Evolutionary conservation across 345 rosid species (phyloP).

Genomic region (Hibiscus trionum): DNA sequence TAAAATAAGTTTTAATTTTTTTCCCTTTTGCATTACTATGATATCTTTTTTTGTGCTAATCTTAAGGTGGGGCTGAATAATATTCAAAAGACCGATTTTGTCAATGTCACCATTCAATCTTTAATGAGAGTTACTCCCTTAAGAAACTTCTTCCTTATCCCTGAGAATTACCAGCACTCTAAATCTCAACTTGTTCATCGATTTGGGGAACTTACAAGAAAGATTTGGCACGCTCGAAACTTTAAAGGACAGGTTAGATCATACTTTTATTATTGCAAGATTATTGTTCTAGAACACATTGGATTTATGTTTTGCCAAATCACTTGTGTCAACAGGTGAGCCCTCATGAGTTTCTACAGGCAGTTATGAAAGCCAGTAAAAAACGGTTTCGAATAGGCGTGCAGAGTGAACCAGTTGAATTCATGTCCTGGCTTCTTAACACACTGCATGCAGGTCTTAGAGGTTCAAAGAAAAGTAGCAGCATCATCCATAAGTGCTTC

Average conservation of each 20-base stretch:
- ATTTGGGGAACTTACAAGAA: slow-evolving; percentile 86
- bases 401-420: slow-evolving; percentile 94
- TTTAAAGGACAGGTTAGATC: slow-evolving; percentile 88
- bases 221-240: slow-evolving; percentile 96
- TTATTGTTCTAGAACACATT: slow-evolving; percentile 3
- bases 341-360: slow-evolving; percentile 97
- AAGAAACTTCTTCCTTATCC: slow-evolving; percentile 85
- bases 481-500: slow-evolving; percentile 84
- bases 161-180: slow-evolving; percentile 77
- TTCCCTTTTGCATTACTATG: background rate
- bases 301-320: slow-evolving; percentile 7
- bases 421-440: slow-evolving; percentile 96
- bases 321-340: slow-evolving; percentile 58
- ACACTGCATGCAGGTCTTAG: slow-evolving; percentile 69
- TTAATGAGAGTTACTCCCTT: slow-evolving; percentile 90
- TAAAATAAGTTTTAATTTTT: background rate
- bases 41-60: slow-evolving; percentile 4
- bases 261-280: slow-evolving; percentile 1
- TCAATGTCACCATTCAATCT: slow-evolving; percentile 90
- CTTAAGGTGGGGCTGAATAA: slow-evolving; percentile 90
- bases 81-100: slow-evolving; percentile 92
- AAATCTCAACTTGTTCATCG: slow-evolving; percentile 83
- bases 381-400: slow-evolving; percentile 81
- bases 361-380: slow-evolving; percentile 92
- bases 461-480: slow-evolving; percentile 49